These are phyloP conservation scores for Turritis glabra DNA, from an alignment of 345 rosid species.

Conservation along the genomic window DNA sequence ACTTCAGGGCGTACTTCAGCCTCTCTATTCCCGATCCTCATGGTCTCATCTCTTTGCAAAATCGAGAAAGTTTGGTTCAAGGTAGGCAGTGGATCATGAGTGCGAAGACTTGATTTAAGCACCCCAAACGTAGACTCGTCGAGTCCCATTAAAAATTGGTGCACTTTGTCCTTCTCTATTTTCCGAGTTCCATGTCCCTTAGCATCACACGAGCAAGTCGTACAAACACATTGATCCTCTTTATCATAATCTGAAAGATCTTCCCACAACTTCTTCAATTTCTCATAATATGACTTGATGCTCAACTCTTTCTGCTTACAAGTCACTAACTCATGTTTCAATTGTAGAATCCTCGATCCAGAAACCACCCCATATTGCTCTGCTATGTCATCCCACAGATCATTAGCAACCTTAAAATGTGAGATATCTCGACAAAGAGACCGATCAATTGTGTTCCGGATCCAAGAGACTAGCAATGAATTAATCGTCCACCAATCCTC, in stretches of 20 bases:
- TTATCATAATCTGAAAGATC: not conserved
- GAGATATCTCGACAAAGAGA: not conserved
- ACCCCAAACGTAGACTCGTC: not conserved
- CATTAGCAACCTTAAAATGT: not conserved
- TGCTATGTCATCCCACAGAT: not conserved
- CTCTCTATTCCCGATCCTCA: not conserved
- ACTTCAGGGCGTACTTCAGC: fast-evolving
- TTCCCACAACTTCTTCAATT: not conserved
- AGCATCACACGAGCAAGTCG: not conserved
- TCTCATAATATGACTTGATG: no score
- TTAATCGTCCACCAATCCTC: not conserved
- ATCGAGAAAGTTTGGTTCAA: not conserved
- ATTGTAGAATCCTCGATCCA: not conserved
- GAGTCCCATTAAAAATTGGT: not conserved
- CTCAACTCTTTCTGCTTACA: no score
- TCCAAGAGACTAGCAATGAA: not conserved
- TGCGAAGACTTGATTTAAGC: not conserved
- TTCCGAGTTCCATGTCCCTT: not conserved
- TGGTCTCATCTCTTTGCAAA: not conserved
- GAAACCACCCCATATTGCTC: not conserved
- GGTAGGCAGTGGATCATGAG: not conserved
- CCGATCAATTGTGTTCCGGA: not conserved
- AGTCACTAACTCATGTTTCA: not conserved
- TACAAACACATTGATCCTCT: not conserved
- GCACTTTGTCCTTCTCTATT: not conserved